Base-by-base conservation (phyloP, 208 protist genomes). In the Angomonas ambiguus region DNA sequence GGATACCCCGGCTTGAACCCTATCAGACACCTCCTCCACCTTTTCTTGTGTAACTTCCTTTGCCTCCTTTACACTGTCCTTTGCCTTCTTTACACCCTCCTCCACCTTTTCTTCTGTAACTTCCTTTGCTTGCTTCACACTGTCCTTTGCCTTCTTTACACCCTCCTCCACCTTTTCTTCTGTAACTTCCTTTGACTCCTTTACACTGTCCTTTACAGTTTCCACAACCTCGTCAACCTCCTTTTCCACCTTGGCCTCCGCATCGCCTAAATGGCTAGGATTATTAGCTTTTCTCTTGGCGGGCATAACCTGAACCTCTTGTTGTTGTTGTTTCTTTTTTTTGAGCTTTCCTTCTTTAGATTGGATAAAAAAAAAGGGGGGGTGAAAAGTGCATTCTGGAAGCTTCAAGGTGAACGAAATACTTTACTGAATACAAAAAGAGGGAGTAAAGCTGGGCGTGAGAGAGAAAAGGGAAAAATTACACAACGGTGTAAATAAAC, bases 1-100 rank as follows among this genome's bases (percentile, higher is more conserved):
- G n/a, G n/a, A n/a, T n/a, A n/a, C n/a, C n/a, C n/a, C n/a, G n/a
- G n/a, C n/a, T n/a, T n/a, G n/a, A n/a, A n/a, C n/a, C n/a, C n/a
- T n/a, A n/a, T n/a, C n/a, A n/a, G n/a, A 66, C 31, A 68, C 69
- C n/a, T 70, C 68, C n/a, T 81, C 55, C 16, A 61, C 72, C 35
- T 71, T 58, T 28, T 49, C 42, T 67, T 80, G 62, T 11, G 62
- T 68, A 11, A 58, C 74, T 33, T 72, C 60, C 62, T 69, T 65
- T 28, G 71, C 74, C 16, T 76, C 33, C 58, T 75, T 61, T 11
- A 62, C 31, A 11, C 69, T 25, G 18, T 35, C 63, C 0, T 45
- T 18, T 16, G 58, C 55, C 11, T 71, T 49, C 38, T 63, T 48
- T 2, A 56, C 28, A n/a, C 53, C 62, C 33, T 72, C 25, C 24